Conservation (phyloP, 768 basidiomycete genomes). For the Lactarius akahatsu region DNA sequence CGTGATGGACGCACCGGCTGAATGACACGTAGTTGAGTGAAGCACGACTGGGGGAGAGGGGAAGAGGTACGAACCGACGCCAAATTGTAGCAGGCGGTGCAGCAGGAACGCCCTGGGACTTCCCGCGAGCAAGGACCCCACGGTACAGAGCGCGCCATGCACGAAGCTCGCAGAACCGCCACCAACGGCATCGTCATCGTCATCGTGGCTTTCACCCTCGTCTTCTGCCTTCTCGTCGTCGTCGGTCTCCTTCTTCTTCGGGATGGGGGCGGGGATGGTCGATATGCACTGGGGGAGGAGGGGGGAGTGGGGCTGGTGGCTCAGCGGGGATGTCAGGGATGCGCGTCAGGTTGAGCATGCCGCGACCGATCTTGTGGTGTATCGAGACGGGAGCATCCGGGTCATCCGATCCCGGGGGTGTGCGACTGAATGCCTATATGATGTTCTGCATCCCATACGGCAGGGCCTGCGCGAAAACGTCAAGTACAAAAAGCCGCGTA, state of each 20-base stretch:
- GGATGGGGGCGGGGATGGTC: not conserved
- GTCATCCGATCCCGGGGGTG: slow-evolving; percentile 36
- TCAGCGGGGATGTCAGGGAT: not conserved
- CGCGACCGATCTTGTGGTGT: slow-evolving; percentile 46
- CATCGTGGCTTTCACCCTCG: no score
- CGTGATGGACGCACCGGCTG: slow-evolving; percentile 12
- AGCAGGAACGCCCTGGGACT: slow-evolving; percentile 44
- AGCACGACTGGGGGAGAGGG: not conserved
- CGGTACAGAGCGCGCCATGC: slow-evolving; percentile 52
- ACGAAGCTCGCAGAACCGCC: slow-evolving; percentile 40
- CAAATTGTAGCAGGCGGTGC: slow-evolving; percentile 43
- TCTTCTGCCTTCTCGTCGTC: not conserved
- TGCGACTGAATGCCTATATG: no score
- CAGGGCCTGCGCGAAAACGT: slow-evolving; percentile 40
- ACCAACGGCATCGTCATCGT: no score
- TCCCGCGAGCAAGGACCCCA: slow-evolving; percentile 54
- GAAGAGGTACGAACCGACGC: slow-evolving; percentile 7
- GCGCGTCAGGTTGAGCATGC: slow-evolving; percentile 35
- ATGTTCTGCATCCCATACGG: not conserved
- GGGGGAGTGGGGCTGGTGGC: not conserved
- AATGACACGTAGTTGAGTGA: not conserved
- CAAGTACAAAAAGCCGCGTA: no score
- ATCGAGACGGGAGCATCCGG: slow-evolving; percentile 45
- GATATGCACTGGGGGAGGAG: no score
- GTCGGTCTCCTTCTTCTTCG: not conserved